Base-by-base conservation (phyloP, 2,329 filamentous ascomycete genomes). In the Sclerotinia glacialis region DNA sequence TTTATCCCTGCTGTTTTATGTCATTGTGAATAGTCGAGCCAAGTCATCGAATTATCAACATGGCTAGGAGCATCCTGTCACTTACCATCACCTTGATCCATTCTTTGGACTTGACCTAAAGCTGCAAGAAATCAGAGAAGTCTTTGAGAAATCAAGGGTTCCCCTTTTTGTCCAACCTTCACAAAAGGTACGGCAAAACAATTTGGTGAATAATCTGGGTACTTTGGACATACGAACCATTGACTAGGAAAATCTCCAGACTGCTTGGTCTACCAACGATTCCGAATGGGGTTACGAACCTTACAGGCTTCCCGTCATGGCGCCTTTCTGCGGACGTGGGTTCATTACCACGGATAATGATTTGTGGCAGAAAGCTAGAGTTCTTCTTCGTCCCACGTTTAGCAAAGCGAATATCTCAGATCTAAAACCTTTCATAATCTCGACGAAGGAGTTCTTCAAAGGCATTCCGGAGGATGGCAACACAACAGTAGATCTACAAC, bases 31-130 rank as follows among this genome's bases (percentile, higher is more conserved):
- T 4, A 28, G 23, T 12, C 37, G 54, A 44, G 23, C 54, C 5
- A 58, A 44, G 37, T 11, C n/a, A 42, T 40, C 9, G 21, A 46
- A 16, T 42, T 18, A 9, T 31, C 56, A 26, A 31, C 42, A 23
- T 49, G 44, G 28, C 1, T 47, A 47, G 18, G 28, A 14, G 23
- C 54, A 28, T 44, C 37, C 54, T 21, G 5, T 44, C 1, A 64
- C 28, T 47, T 66, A 66, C 23, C 52, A 44, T n/a, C 61, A 64
- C 37, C 23, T 64, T 18, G 61, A 64, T 54, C 61, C 61, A 11
- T 16, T 64, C 23, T 64, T 64, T 44, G 61, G 37, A 44, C 34
- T 46, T 3, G 61, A 64, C 40, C 23, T 64, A n/a, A 64, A 54
- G 9, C 21, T 64, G 26, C 49, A 54, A 53, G 61, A 64, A 9